Evolutionary conservation across 2,329 filamentous ascomycete species (phyloP).

Genomic region (Cercospora berteroae): DNA sequence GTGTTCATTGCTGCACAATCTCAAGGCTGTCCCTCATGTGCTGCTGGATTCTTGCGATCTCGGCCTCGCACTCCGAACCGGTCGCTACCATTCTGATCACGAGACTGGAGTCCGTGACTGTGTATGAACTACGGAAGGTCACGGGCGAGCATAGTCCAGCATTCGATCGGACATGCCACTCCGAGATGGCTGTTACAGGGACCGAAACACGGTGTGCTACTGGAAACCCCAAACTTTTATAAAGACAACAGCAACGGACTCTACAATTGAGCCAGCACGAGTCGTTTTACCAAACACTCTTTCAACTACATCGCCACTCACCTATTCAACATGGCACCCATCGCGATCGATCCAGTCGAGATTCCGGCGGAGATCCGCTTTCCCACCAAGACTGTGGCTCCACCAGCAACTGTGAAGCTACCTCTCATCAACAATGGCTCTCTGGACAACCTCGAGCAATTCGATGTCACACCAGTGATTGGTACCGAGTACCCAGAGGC

Average conservation of each 20-base stretch:
- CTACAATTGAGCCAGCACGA: neutral
- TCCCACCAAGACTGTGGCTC: neutral
- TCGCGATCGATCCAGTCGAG: neutral
- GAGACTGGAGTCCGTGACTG: neutral
- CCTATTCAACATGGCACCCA: neutral
- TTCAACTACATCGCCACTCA: neutral
- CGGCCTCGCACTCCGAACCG: neutral
- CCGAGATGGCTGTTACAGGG: neutral
- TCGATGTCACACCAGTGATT: conserved; percentile 52
- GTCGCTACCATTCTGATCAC: neutral
- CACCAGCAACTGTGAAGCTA: neutral
- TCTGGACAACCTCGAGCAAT: neutral
- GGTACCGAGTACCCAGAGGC: conserved; percentile 60
- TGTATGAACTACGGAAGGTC: neutral
- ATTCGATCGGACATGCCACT: neutral
- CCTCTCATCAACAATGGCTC: conserved; percentile 2
- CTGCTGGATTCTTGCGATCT: neutral
- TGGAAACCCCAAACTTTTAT: neutral
- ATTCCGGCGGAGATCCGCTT: neutral
- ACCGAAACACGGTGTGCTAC: neutral
- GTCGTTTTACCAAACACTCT: neutral
- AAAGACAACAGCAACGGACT: neutral
- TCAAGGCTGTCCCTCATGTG: neutral
- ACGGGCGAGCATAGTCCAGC: neutral
- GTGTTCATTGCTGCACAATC: neutral